phyloP scores from a whole-genome alignment of 768 basidiomycete species.

The Dendrothele bispora region DNA sequence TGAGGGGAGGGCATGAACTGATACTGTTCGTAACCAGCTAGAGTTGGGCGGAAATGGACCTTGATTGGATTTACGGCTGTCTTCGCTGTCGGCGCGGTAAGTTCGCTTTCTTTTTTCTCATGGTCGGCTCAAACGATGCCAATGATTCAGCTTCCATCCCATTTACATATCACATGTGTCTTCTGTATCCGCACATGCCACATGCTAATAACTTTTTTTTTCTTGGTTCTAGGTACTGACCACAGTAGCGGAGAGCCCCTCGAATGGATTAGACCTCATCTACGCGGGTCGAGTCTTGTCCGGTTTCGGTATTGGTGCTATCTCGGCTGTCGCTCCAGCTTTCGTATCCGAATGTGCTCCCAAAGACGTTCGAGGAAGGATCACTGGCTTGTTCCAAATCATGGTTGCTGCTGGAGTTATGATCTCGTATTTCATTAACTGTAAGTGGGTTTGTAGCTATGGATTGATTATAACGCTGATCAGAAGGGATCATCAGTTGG shows the following conservation, averaged over 20 bases:
- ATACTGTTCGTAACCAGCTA: conserved; percentile 36
- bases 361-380: conserved; percentile 82
- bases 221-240: conserved; percentile 56
- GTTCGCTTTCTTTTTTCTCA: conserved; percentile 13
- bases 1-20: background rate
- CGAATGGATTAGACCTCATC: conserved; percentile 62
- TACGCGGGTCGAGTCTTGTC: conserved; percentile 81
- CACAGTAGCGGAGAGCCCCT: conserved; percentile 57
- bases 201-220: background rate
- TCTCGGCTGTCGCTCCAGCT: conserved; percentile 71
- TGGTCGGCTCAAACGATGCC: no score
- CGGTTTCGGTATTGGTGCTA: conserved; percentile 80
- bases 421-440: conserved; percentile 74
- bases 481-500: conserved; percentile 68
- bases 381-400: conserved; percentile 86
- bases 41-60: conserved; percentile 65
- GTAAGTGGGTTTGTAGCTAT: conserved; percentile 38
- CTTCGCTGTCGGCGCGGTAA: conserved; percentile 72
- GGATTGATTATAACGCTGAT: conserved; percentile 43
- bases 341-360: conserved; percentile 88
- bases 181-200: no score
- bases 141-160: no score
- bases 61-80: conserved; percentile 60
- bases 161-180: no score
- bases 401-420: conserved; percentile 45